Conservation (phyloP, 1,284 basidiomycete genomes). For the Irpex rosettiformis region DNA sequence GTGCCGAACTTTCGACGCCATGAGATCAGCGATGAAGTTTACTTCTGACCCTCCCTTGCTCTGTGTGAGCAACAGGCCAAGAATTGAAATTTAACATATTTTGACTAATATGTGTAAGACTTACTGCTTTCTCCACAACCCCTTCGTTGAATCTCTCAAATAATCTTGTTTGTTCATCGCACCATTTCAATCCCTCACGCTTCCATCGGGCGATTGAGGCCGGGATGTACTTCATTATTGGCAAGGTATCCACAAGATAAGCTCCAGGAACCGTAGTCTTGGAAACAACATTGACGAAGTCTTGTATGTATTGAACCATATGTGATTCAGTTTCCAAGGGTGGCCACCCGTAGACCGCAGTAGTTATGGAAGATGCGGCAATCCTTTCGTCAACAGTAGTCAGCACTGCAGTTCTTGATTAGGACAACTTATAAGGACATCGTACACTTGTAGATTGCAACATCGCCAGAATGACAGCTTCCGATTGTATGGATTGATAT, state of each 20-base stretch:
- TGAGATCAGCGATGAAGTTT: neutral
- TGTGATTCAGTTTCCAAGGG: neutral
- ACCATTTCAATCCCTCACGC: slow-evolving; percentile 8
- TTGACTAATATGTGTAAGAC: too few species aligned
- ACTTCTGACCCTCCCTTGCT: neutral
- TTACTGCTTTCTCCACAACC: neutral
- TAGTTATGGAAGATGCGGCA: neutral
- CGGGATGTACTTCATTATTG: slow-evolving; percentile 9
- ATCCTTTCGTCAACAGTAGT: too few species aligned
- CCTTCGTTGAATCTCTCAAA: neutral
- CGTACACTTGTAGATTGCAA: neutral
- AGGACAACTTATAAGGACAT: neutral
- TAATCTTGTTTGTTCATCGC: slow-evolving; percentile 4
- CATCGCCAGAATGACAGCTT: neutral
- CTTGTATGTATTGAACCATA: neutral
- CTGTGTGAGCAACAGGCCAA: neutral
- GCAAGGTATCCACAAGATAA: neutral
- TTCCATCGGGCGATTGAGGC: slow-evolving; percentile 10
- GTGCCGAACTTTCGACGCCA: neutral
- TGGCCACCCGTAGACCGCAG: neutral
- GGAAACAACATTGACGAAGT: neutral
- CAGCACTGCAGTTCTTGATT: neutral
- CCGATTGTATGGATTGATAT: neutral
- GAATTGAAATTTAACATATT: neutral
- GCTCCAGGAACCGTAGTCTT: neutral